phyloP scores from a whole-genome alignment of 805 yeast species.

The Nakazawaea ambrosiae region DNA sequence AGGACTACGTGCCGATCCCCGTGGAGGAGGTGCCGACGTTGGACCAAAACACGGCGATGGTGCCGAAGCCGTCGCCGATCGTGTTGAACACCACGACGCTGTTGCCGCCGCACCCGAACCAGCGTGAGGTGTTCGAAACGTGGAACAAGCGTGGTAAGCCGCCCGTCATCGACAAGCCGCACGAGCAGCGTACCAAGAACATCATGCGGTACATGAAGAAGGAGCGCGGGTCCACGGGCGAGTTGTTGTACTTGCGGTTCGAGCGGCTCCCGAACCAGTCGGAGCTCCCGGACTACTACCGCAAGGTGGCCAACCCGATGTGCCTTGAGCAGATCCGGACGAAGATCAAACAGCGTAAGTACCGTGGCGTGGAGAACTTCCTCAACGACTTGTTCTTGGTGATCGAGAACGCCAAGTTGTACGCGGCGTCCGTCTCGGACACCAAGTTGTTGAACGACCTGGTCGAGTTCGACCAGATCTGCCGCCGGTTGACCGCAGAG shows the following conservation, averaged over 20 bases:
- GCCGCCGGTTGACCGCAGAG: constrained; percentile 48
- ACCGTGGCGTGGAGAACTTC: constrained; percentile 67
- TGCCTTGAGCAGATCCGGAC: constrained; percentile 69
- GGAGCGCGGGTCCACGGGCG: constrained; percentile 46
- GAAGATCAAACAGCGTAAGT: constrained; percentile 80
- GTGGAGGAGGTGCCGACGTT: constrained; percentile 12
- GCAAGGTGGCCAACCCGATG: constrained; percentile 49
- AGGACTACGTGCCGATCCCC: constrained; percentile 7
- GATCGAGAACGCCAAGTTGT: constrained; percentile 67
- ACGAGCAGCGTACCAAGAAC: constrained; percentile 86
- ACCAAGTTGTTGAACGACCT: constrained; percentile 57
- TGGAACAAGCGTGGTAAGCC: constrained; percentile 83
- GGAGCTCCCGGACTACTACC: constrained; percentile 47
- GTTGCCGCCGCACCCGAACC: constrained; percentile 11
- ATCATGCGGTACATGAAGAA: constrained; percentile 77
- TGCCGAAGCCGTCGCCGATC: constrained; percentile 12
- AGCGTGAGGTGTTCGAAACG: constrained; percentile 12
- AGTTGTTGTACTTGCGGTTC: constrained; percentile 53
- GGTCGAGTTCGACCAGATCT: constrained; percentile 52
- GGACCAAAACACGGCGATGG: constrained; percentile 16
- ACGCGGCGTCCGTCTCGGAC: constrained; percentile 40
- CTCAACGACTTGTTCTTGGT: constrained; percentile 70
- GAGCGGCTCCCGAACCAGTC: constrained; percentile 76
- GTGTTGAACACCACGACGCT: constrained; percentile 11
- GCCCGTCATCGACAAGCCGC: constrained; percentile 85